Evolutionary conservation across 2,329 filamentous ascomycete species (phyloP).

Genomic region (Magnaporthales sp.): DNA sequence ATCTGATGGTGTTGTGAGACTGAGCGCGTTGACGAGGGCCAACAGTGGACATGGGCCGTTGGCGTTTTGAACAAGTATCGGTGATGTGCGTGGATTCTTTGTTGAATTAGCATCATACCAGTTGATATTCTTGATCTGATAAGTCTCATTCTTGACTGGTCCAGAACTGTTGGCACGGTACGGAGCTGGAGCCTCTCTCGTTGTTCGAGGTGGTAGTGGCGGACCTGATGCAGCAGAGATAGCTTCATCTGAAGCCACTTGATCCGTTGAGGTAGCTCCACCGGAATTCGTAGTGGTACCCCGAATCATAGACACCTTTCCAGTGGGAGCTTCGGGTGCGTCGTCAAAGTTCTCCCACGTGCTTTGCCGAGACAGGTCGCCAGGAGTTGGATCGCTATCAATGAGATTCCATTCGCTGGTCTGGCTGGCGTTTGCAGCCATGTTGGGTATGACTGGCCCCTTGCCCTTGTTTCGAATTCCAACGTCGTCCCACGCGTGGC

Average conservation of each 20-base stretch:
- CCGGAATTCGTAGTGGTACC: background rate
- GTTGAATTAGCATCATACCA: slow-evolving; percentile 63
- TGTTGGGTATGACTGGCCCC: slow-evolving; percentile 11
- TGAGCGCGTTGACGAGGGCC: slow-evolving; percentile 85
- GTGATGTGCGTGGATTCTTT: slow-evolving; percentile 64
- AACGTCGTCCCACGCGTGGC: slow-evolving; percentile 42
- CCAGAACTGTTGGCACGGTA: slow-evolving; percentile 31
- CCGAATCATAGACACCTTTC: background rate
- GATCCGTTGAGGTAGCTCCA: background rate
- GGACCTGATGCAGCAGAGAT: slow-evolving; percentile 15
- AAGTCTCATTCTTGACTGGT: slow-evolving; percentile 61
- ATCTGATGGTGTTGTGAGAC: slow-evolving; percentile 66
- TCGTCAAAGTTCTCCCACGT: slow-evolving; percentile 29
- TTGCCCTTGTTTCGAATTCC: slow-evolving; percentile 32
- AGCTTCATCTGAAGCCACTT: background rate
- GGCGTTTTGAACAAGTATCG: slow-evolving; percentile 83
- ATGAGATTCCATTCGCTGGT: slow-evolving; percentile 41
- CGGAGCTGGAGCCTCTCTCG: slow-evolving; percentile 14
- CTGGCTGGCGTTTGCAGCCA: slow-evolving; percentile 8
- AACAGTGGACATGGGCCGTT: slow-evolving; percentile 93
- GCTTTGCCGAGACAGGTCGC: slow-evolving; percentile 23
- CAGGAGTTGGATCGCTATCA: slow-evolving; percentile 29
- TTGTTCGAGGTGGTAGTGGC: slow-evolving; percentile 13
- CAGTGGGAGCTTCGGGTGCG: slow-evolving; percentile 8
- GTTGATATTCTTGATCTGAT: slow-evolving; percentile 83